phyloP scores from a whole-genome alignment of 2,329 filamentous ascomycete species.

The Aaosphaeria pasadenensis region DNA sequence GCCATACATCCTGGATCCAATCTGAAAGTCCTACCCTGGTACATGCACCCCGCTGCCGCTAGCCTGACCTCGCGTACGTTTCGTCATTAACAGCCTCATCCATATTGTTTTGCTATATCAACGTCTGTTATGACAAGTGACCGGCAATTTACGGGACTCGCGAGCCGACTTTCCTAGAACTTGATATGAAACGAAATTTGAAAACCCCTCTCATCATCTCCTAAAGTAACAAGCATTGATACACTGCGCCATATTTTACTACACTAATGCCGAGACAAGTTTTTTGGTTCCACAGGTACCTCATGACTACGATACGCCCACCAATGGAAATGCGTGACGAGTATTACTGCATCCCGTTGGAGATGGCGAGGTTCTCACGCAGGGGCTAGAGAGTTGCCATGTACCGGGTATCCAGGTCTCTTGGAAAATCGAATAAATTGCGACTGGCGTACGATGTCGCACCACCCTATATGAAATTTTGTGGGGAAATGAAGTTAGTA shows the following conservation, averaged over 20 bases:
- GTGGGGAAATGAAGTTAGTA: constrained; percentile 3
- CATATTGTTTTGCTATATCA: constrained; percentile 1
- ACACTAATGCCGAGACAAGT: background rate
- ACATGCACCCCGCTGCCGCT: background rate
- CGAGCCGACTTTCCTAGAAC: constrained; percentile 10
- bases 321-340: constrained; percentile 7
- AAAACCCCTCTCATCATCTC: constrained; percentile 1
- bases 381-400: constrained; percentile 1
- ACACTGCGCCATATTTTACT: no score
- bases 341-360: background rate
- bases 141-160: constrained; percentile 12
- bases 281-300: constrained; percentile 6
- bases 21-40: background rate
- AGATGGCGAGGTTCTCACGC: no score
- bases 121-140: constrained; percentile 5
- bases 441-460: no score
- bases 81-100: constrained; percentile 6
- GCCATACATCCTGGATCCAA: background rate
- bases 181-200: constrained; percentile 11
- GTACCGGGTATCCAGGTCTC: constrained; percentile 6
- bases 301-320: background rate
- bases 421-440: constrained; percentile 1
- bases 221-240: background rate
- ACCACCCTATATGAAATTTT: constrained; percentile 1
- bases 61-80: background rate